These are phyloP conservation scores for Laetiporus sulphureus DNA, from an alignment of 1,284 basidiomycete species.

Conservation along the genomic window DNA sequence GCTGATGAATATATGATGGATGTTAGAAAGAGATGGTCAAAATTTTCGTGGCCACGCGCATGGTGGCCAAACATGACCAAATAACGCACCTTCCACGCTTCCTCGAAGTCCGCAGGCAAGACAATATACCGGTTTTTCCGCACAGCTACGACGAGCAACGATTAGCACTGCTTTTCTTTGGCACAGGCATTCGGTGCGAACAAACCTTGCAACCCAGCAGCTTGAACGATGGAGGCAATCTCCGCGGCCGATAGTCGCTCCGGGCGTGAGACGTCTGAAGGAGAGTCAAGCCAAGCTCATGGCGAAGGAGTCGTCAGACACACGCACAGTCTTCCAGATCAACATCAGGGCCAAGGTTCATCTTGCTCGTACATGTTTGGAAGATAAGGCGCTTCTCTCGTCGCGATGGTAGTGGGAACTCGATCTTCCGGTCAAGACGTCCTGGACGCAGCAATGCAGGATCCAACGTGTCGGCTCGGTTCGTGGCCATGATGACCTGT, in stretches of 20 bases:
- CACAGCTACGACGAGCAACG: conserved; percentile 55
- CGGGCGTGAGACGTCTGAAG: conserved; percentile 88
- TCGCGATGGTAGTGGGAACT: conserved; percentile 93
- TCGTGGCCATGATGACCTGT: conserved; percentile 98
- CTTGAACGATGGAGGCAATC: conserved; percentile 94
- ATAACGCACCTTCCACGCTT: conserved; percentile 93
- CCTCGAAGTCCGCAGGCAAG: conserved; percentile 95
- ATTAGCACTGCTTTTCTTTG: too few relatives aligned
- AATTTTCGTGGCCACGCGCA: conserved; percentile 29
- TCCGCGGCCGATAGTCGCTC: conserved; percentile 95
- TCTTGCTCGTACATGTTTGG: conserved; percentile 96
- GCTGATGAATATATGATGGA: conserved; percentile 51
- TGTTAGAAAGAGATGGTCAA: conserved; percentile 23
- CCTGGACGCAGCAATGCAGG: conserved; percentile 96
- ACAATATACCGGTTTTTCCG: conserved; percentile 98
- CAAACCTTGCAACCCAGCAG: conserved; percentile 92
- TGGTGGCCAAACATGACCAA: conserved; percentile 36
- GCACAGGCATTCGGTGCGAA: not conserved
- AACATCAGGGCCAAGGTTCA: conserved; percentile 98
- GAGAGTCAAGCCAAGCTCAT: not conserved
- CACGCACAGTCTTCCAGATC: conserved; percentile 94
- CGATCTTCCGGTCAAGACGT: conserved; percentile 97
- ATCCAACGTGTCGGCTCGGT: conserved; percentile 93
- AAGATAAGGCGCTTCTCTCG: conserved; percentile 97
- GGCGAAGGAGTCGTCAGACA: not conserved